phyloP scores from a whole-genome alignment of 1,284 basidiomycete genomes.

The Trametes polyzona region DNA sequence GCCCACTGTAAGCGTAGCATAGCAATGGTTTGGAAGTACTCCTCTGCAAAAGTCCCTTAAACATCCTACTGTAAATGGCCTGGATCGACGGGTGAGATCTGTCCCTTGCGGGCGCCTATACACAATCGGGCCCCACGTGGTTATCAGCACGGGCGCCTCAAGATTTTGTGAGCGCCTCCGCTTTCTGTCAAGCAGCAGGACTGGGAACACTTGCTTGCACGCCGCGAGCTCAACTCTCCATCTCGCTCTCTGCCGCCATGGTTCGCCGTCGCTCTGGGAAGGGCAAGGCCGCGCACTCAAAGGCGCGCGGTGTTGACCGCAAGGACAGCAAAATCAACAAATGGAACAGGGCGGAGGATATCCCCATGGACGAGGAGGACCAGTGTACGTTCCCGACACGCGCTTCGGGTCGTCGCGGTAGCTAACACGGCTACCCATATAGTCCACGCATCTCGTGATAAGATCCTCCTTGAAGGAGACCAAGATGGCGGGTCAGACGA shows the following conservation, averaged over 20 bases:
- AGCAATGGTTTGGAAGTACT: no score
- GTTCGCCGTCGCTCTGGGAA: slow-evolving; percentile 37
- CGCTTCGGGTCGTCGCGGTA: neutral
- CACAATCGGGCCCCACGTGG: slow-evolving; percentile 14
- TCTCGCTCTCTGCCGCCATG: slow-evolving; percentile 26
- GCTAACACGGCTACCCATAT: neutral
- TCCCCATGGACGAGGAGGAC: slow-evolving; percentile 77
- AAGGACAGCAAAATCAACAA: slow-evolving; percentile 56
- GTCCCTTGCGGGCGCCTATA: neutral
- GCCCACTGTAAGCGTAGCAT: no score
- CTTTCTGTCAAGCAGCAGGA: no score
- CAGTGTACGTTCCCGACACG: slow-evolving; percentile 54
- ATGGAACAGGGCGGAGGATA: slow-evolving; percentile 68
- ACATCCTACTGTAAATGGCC: no score
- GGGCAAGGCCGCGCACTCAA: slow-evolving; percentile 30
- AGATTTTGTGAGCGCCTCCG: slow-evolving; percentile 14
- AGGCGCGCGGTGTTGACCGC: slow-evolving; percentile 52
- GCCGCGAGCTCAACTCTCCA: neutral
- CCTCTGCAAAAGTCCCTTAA: no score
- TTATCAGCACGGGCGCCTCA: slow-evolving; percentile 2
- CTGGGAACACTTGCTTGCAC: neutral
- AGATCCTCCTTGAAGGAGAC: slow-evolving; percentile 74
- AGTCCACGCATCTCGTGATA: slow-evolving; percentile 78
- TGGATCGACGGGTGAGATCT: neutral
- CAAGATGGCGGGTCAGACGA: slow-evolving; percentile 45